These are phyloP conservation scores for Clohesyomyces aquaticus DNA, from an alignment of 495 filamentous ascomycete species.

Conservation along the genomic window DNA sequence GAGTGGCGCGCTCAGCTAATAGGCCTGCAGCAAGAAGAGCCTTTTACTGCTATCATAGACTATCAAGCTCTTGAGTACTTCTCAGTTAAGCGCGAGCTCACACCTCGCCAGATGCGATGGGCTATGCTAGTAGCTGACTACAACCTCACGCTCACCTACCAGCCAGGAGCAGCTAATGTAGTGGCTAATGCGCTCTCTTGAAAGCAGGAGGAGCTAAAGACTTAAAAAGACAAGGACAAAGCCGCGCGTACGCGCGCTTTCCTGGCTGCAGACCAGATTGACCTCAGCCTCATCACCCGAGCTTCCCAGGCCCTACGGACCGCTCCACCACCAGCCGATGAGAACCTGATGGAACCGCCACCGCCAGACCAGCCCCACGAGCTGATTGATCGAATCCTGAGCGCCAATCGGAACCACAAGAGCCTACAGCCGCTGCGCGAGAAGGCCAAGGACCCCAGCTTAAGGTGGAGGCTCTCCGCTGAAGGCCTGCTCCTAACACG, in stretches of 20 bases:
- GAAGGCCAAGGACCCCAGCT: neutral
- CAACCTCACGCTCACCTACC: constrained; percentile 40
- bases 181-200: constrained; percentile 33
- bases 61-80: constrained; percentile 47
- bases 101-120: constrained; percentile 39
- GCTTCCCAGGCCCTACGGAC: neutral
- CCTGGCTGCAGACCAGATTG: neutral
- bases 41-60: constrained; percentile 42
- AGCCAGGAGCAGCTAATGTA: constrained; percentile 27
- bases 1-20: constrained; percentile 42
- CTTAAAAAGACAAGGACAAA: constrained; percentile 7
- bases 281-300: neutral
- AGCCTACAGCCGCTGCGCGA: neutral
- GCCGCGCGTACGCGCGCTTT: constrained; percentile 2
- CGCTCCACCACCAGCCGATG: neutral
- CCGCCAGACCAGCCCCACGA: neutral
- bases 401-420: neutral
- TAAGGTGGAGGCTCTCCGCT: constrained; percentile 5
- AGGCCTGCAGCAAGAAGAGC: constrained; percentile 27
- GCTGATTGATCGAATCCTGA: neutral
- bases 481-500: neutral
- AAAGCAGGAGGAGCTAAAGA: constrained; percentile 19
- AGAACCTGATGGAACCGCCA: neutral
- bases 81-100: constrained; percentile 34
- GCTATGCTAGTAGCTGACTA: constrained; percentile 29